phyloP scores from a whole-genome alignment of 257 asterid genomes.

The Solanum stenotomum region DNA sequence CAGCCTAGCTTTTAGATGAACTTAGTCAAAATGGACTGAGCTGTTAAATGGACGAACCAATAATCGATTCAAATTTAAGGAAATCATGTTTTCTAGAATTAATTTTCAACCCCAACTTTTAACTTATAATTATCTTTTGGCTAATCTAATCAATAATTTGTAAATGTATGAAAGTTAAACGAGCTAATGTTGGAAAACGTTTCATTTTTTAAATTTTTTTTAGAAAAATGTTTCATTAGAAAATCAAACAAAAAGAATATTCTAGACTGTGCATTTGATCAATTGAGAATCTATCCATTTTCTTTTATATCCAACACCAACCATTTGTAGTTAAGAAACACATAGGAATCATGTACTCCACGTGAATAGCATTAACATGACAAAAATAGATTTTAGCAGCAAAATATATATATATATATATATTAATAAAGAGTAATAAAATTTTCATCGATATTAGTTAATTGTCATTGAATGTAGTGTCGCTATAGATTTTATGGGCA shows the following conservation, averaged over 20 bases:
- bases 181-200: neutral
- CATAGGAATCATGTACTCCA: neutral
- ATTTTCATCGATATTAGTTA: fast-evolving
- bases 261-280: neutral
- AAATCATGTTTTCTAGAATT: no score
- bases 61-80: neutral
- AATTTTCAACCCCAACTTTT: neutral
- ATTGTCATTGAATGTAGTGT: no score
- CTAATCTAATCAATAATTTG: neutral
- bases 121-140: neutral
- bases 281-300: neutral
- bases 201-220: neutral
- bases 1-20: neutral
- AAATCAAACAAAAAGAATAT: neutral
- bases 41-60: neutral
- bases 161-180: neutral
- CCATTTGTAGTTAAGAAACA: neutral
- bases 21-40: neutral
- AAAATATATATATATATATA: no score
- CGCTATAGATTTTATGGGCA: fast-evolving
- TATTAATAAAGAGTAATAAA: no score
- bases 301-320: neutral
- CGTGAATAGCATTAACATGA: neutral
- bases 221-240: neutral
- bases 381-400: no score